Base-by-base conservation (phyloP, 129 eudicot genomes). In the Chrysanthemum makinoi region DNA sequence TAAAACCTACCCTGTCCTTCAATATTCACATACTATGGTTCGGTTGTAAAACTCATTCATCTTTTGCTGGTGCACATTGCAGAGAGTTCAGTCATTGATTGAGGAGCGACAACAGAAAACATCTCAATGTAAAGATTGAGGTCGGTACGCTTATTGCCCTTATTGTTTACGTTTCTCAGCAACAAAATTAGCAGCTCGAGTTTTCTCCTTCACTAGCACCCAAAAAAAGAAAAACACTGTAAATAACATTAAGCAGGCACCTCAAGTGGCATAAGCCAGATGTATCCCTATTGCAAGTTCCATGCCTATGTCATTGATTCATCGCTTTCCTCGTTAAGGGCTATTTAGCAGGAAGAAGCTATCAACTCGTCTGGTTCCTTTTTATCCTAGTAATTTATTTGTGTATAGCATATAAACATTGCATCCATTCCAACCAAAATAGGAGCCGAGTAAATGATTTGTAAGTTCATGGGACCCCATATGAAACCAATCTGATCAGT, bases 51-150 rank as follows among this genome's bases (percentile, higher is more conserved):
- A 17, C 55, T 53, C 55, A 59, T 14, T 50, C 26, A 6, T 10
- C 13, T 10, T 12, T 10, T 24, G 26, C 3, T 69, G 55, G 48
- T 59, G 47, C 62, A 54, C 69, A 13, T 57, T 76, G 80, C 95
- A 91, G 92, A 88, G 87, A 82, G 86, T 91, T 66, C 83, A 84
- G 53, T 72, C 77, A 15, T 68, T 90, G 75, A 83, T 90, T 52
- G 83, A 81, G 75, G 82, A 83, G 72, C 80, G 79, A 55, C 86
- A 81, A 51, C 81, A 65, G 15, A 81, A 89, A 75, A 44, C 75
- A 55, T 69, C 75, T 44, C 79, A 73, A 79, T 33, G 57, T 49
- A 53, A 18, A 24, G 83, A 72, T 66, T 84, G 64, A 77, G 86
- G 80, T 77, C 64, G 67, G 78, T 66, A 17, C 10, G 0, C 44